phyloP scores from a whole-genome alignment of 2,329 filamentous ascomycete genomes.

The Colletotrichum eleusines region DNA sequence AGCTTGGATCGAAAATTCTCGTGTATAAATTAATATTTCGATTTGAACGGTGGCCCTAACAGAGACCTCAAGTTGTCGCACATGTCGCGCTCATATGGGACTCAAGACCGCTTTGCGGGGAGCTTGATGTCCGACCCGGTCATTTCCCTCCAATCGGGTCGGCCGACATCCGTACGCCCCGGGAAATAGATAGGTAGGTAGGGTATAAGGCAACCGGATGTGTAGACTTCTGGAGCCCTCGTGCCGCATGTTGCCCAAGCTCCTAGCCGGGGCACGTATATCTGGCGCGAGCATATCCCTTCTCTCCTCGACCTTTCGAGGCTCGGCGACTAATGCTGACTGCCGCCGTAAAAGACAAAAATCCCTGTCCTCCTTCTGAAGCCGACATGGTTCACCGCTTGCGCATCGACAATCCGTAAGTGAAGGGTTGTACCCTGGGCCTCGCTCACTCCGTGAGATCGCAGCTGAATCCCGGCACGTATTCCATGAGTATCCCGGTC shows the following conservation, averaged over 20 bases:
- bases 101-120: background rate
- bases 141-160: background rate
- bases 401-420: background rate
- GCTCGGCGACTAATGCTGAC: background rate
- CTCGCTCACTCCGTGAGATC: conserved; percentile 8
- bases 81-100: background rate
- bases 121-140: background rate
- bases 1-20: background rate
- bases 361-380: background rate
- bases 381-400: background rate
- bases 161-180: background rate
- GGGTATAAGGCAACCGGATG: too few relatives aligned
- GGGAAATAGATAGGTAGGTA: background rate
- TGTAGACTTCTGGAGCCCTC: background rate
- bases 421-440: background rate
- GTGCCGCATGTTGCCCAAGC: background rate
- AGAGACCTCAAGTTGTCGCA: background rate
- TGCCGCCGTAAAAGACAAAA: background rate
- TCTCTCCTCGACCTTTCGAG: too few relatives aligned
- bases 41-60: background rate
- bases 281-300: background rate
- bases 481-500: conserved; percentile 22
- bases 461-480: conserved; percentile 21
- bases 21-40: conserved; percentile 9
- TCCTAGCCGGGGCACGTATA: background rate